A percentile compares a stretch with the other conserved stretches of the same genome.
Evolutionary conservation across 192 early-diverging fungal species (phyloP).

Genomic region (Coemansia sp.): DNA sequence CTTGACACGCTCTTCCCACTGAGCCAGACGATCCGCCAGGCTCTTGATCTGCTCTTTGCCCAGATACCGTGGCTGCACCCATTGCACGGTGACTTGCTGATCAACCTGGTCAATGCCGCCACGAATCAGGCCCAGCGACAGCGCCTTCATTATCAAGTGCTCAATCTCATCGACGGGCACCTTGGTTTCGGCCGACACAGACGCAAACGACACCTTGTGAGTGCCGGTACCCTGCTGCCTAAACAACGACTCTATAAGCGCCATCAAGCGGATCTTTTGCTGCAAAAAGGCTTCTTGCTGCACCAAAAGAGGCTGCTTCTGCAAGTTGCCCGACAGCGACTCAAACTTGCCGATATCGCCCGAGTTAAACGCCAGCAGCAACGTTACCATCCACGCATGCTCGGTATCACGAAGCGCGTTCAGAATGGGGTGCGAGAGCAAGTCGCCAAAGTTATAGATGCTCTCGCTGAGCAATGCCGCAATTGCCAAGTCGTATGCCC

Average conservation of each 20-base stretch:
- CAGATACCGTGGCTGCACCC: slow-evolving; percentile 98
- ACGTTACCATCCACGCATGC: slow-evolving; percentile 79
- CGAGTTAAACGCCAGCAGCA: slow-evolving; percentile 90
- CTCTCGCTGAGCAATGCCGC: slow-evolving; percentile 90
- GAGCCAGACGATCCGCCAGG: slow-evolving; percentile 75
- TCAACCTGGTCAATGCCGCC: slow-evolving; percentile 97
- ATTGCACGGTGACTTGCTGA: slow-evolving; percentile 79
- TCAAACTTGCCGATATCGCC: slow-evolving; percentile 95
- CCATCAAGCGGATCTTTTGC: slow-evolving; percentile 97
- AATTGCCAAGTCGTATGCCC: slow-evolving; percentile 89
- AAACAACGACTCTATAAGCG: slow-evolving; percentile 93
- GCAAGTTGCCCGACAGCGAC: slow-evolving; percentile 65
- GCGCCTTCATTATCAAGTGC: slow-evolving; percentile 96
- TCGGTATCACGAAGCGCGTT: slow-evolving; percentile 60
- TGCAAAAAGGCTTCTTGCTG: slow-evolving; percentile 71
- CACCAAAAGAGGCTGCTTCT: slow-evolving; percentile 78
- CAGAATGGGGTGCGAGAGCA: slow-evolving; percentile 63
- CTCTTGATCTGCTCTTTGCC: slow-evolving; percentile 84
- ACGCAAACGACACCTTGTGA: slow-evolving; percentile 75
- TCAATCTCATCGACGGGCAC: slow-evolving; percentile 68
- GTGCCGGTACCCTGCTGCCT: slow-evolving; percentile 63
- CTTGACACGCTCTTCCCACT: slow-evolving; percentile 84
- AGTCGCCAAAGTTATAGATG: slow-evolving; percentile 99
- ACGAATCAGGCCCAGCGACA: slow-evolving; percentile 86
- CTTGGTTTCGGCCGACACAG: slow-evolving; percentile 78